phyloP scores from a whole-genome alignment of 768 basidiomycete genomes.

The Leccinellum rugosiceps region DNA sequence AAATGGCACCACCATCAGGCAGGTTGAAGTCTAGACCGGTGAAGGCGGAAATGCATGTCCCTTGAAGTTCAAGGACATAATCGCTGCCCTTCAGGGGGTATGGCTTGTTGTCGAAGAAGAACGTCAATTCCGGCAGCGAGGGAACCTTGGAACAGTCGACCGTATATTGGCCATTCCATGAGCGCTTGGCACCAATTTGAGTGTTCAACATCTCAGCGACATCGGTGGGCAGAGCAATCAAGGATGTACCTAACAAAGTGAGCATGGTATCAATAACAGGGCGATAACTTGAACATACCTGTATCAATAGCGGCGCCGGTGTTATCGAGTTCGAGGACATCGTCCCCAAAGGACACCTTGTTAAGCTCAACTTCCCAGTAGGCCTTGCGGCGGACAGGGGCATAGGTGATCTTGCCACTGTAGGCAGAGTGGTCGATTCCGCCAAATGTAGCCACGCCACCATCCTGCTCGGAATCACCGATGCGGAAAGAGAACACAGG shows the following conservation, averaged over 20 bases:
- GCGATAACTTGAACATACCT: slow-evolving; percentile 40
- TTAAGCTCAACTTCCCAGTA: slow-evolving; percentile 98
- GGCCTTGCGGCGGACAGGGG: slow-evolving; percentile 89
- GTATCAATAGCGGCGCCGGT: slow-evolving; percentile 94
- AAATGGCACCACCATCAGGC: slow-evolving; percentile 65
- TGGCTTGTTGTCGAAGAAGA: slow-evolving; percentile 77
- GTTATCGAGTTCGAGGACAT: slow-evolving; percentile 85
- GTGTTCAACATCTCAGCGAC: slow-evolving; percentile 97
- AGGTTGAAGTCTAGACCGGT: slow-evolving; percentile 87
- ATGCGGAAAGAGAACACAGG: slow-evolving; percentile 95
- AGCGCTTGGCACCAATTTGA: slow-evolving; percentile 89
- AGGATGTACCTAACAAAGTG: slow-evolving; percentile 66
- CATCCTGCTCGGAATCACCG: slow-evolving; percentile 82
- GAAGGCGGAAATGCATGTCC: slow-evolving; percentile 93
- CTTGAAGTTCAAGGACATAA: slow-evolving; percentile 87
- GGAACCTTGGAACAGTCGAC: slow-evolving; percentile 86
- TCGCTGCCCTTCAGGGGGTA: slow-evolving; percentile 81
- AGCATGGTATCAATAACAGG: background rate
- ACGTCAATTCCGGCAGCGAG: slow-evolving; percentile 76
- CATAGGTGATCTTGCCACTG: slow-evolving; percentile 78
- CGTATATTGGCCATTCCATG: slow-evolving; percentile 95
- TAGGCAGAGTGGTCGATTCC: slow-evolving; percentile 80
- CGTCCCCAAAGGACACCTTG: slow-evolving; percentile 80
- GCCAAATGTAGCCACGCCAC: slow-evolving; percentile 89
- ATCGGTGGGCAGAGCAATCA: slow-evolving; percentile 91